These are phyloP conservation scores for Diaporthe australafricana DNA, from an alignment of 2,329 filamentous ascomycete genomes.

Conservation along the genomic window DNA sequence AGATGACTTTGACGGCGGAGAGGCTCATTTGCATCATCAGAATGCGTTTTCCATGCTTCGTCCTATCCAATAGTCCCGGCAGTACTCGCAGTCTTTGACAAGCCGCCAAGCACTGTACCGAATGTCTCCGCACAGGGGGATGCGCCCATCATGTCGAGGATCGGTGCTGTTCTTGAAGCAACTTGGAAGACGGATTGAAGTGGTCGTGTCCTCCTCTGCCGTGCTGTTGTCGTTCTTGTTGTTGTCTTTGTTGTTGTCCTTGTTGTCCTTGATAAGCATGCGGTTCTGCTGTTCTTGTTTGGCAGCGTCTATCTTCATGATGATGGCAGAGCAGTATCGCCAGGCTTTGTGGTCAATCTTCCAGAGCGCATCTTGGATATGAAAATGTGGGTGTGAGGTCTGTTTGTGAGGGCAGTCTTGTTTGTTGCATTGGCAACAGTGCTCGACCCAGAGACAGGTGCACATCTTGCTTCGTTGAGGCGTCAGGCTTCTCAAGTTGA, in stretches of 20 bases:
- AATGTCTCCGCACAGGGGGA: not conserved
- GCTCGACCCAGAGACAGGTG: conserved; percentile 27
- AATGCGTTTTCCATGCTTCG: not conserved
- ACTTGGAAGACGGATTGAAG: not conserved
- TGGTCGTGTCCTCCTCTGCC: not conserved
- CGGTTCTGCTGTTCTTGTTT: not conserved
- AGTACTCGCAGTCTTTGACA: not conserved
- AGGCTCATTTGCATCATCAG: not conserved
- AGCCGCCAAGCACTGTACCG: not conserved
- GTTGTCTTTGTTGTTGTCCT: not conserved
- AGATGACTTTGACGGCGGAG: not conserved
- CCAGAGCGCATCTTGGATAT: conserved; percentile 10
- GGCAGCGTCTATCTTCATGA: not conserved
- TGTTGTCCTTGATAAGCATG: not conserved
- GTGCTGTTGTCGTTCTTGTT: not conserved
- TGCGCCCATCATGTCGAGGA: not conserved
- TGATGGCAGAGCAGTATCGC: conserved; percentile 24
- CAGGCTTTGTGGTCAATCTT: conserved; percentile 21
- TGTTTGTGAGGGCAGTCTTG: conserved; percentile 12
- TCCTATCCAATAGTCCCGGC: conserved; percentile 12
- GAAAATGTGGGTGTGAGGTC: not conserved
- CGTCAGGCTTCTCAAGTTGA: not conserved
- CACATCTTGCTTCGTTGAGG: conserved; percentile 28
- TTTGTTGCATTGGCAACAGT: conserved; percentile 12
- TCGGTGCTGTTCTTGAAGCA: conserved; percentile 16